Evolutionary conservation across 2,329 filamentous ascomycete species (phyloP).

Genomic region (Hawksworthiomyces lignivorus): DNA sequence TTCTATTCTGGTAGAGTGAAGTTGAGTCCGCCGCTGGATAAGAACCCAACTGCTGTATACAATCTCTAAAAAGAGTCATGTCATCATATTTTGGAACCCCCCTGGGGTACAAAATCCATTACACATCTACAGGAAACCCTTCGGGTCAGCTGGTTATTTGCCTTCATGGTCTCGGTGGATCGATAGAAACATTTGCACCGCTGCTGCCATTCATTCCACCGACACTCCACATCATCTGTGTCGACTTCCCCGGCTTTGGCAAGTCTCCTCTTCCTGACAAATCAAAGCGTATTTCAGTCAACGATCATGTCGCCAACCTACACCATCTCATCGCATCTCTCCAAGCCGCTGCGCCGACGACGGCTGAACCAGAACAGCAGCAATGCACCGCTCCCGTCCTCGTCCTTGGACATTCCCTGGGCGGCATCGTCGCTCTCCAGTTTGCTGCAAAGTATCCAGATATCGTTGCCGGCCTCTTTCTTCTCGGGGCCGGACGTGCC

Average conservation of each 20-base stretch:
- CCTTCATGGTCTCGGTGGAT: slow-evolving; percentile 23
- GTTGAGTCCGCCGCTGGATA: too few species aligned
- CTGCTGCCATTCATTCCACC: slow-evolving; percentile 15
- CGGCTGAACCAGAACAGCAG: neutral
- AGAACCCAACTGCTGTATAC: too few species aligned
- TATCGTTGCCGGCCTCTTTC: slow-evolving; percentile 20
- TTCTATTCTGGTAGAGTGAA: too few species aligned
- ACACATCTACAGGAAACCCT: slow-evolving; percentile 12
- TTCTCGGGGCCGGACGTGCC: slow-evolving; percentile 25
- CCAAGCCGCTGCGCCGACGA: slow-evolving; percentile 8
- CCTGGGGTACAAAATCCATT: slow-evolving; percentile 5
- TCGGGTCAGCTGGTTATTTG: slow-evolving; percentile 20
- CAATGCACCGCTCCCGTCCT: slow-evolving; percentile 6
- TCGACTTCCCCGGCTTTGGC: slow-evolving; percentile 24
- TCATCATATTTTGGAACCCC: slow-evolving; percentile 1
- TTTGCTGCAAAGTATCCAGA: slow-evolving; percentile 23
- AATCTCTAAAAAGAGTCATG: too few species aligned
- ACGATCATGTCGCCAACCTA: slow-evolving; percentile 21
- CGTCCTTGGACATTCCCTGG: slow-evolving; percentile 29
- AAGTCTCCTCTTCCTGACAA: slow-evolving; percentile 13
- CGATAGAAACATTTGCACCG: slow-evolving; percentile 16
- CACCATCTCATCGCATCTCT: slow-evolving; percentile 18
- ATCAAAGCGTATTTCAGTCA: slow-evolving; percentile 14
- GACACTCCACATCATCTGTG: slow-evolving; percentile 14
- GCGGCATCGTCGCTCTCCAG: slow-evolving; percentile 27